Evolutionary conservation across 176 grass and related monocot species (phyloP).

Genomic region (Eleusine indica): DNA sequence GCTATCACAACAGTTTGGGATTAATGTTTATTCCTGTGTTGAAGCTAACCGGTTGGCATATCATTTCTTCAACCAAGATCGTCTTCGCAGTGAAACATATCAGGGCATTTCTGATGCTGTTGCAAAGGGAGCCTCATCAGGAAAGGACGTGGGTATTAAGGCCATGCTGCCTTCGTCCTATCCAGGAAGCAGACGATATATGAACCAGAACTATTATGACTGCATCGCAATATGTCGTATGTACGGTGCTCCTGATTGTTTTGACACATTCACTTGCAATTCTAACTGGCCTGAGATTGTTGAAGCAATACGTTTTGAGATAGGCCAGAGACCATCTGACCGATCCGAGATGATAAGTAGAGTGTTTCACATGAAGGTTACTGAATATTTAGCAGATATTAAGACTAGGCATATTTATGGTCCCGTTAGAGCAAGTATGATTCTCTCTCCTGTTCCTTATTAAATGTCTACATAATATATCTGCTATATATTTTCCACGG

Average conservation of each 20-base stretch:
- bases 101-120: constrained; percentile 13
- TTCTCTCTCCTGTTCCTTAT: too few relatives aligned
- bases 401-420: background rate
- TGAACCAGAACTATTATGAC: background rate
- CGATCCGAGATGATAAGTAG: background rate
- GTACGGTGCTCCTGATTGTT: background rate
- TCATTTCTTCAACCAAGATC: background rate
- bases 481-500: too few relatives aligned
- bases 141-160: background rate
- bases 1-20: background rate
- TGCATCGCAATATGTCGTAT: background rate
- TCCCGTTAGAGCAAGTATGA: background rate
- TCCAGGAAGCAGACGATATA: background rate
- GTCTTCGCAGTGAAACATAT: background rate
- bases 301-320: background rate
- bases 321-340: background rate
- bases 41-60: background rate
- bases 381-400: background rate
- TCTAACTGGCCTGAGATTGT: background rate
- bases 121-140: too few relatives aligned
- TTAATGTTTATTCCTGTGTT: background rate
- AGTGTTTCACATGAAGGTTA: background rate
- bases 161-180: background rate
- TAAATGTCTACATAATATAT: too few relatives aligned
- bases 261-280: background rate